Evolutionary conservation across 2,329 filamentous ascomycete species (phyloP), one percentile per base, ranked within the genome.

Genomic region (Botrytis tulipae): DNA sequence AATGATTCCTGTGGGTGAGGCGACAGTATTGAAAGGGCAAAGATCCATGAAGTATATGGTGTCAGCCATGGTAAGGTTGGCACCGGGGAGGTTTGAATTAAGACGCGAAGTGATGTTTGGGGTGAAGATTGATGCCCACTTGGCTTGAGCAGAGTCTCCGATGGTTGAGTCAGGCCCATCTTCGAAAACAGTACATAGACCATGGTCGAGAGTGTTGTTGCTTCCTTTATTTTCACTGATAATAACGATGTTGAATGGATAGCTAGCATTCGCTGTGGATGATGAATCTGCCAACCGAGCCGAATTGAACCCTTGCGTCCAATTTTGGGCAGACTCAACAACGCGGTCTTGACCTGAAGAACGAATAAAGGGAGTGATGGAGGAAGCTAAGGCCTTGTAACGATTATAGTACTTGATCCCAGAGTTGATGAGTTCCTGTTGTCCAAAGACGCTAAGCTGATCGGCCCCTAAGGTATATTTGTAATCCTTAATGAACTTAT

Each of bases 191-290:
- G 86, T 86, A 82, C 95, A 98, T 16, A 88, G 85, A 48, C 88
- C 87, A 80, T 95, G 92, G 77, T 91, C 90, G 37, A 98, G 86
- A 0, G 93, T 95, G 82, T 97, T 97, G 84, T 97, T 97, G 77
- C 85, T 86, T 0, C 85, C 87, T 0, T 83, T 75, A 4, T 82
- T 86, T 81, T 97, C 94, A 1, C 90, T 88, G 54, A 97, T 88
- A 18, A 92, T 83, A n/a, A 93, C 81, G 61, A 94, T 87, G 2
- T 84, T 78, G 46, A 88, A 87, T 2, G 86, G 79, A 69, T 88
- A 86, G 46, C 84, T 82, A 32, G 85, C 83, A 32, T 79, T 71
- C 32, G 76, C 80, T 70, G 76, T 82, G 60, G 83, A 82, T 4
- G 77, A 76, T 4, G 81, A 77, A 68, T 88, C 82, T 32, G 83